Evolutionary conservation across 1,284 basidiomycete species (phyloP).

Genomic region (Naganishia albida): DNA sequence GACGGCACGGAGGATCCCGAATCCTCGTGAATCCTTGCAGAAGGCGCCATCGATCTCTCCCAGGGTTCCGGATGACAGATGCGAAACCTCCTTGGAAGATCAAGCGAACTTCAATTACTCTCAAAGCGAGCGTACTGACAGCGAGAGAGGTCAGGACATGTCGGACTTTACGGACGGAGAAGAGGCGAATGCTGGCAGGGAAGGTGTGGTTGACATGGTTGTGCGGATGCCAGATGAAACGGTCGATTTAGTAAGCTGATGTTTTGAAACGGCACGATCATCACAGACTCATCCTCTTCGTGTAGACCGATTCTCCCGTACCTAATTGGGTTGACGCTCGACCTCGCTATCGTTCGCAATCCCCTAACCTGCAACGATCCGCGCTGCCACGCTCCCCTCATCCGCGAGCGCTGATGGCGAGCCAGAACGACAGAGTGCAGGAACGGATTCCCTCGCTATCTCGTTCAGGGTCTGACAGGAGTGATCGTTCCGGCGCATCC

Average conservation of each 20-base stretch:
- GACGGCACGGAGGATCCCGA: conserved; percentile 6
- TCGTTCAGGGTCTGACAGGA: conserved; percentile 3
- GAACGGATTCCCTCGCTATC: conserved; percentile 7
- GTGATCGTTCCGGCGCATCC: conserved; percentile 9
- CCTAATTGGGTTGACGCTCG: conserved; percentile 19
- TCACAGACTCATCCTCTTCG: not conserved
- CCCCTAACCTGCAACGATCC: conserved; percentile 9
- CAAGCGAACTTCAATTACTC: conserved; percentile 14
- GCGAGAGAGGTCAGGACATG: conserved; percentile 18
- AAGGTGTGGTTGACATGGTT: conserved; percentile 19
- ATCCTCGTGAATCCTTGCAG: not conserved
- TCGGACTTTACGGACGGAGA: conserved; percentile 21
- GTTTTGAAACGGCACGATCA: not conserved
- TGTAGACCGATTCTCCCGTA: conserved; percentile 8
- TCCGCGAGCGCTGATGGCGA: conserved; percentile 20
- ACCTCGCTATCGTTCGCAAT: conserved; percentile 22
- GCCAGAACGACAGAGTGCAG: not conserved
- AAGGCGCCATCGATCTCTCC: not conserved
- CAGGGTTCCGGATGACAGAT: conserved; percentile 11
- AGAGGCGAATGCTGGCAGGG: conserved; percentile 4
- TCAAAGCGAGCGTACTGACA: conserved; percentile 13
- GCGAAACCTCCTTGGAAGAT: conserved; percentile 22
- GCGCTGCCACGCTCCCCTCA: conserved; percentile 22
- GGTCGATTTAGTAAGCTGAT: conserved; percentile 4
- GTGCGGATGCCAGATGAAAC: conserved; percentile 23